A percentile compares a stretch with the other conserved stretches of the same genome.
Conservation (phyloP, 257 asterid species). For the Verbascum thapsus region DNA sequence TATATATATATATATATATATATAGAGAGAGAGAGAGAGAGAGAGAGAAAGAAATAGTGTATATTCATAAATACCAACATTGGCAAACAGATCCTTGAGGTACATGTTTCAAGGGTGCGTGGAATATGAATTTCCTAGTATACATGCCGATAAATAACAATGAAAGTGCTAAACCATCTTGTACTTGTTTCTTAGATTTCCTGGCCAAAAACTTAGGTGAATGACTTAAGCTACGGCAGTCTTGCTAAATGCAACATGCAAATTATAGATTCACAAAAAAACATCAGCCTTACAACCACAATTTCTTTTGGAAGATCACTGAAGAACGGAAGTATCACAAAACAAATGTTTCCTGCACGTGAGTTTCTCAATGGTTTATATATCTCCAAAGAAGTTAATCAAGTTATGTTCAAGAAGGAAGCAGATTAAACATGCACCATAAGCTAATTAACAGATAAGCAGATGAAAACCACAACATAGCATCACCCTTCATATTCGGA, state of each 20-base stretch:
- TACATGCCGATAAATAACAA: slow-evolving; percentile 8
- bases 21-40: too few species aligned
- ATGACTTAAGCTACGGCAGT: slow-evolving; percentile 11
- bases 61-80: not conserved
- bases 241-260: slow-evolving; percentile 16
- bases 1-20: too few species aligned
- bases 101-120: slow-evolving; percentile 8
- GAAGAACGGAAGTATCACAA: slow-evolving; percentile 15
- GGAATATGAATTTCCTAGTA: slow-evolving; percentile 11
- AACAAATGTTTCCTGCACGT: slow-evolving; percentile 21
- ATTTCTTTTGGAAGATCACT: slow-evolving; percentile 14
- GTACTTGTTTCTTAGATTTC: slow-evolving; percentile 7
- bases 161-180: slow-evolving; percentile 18
- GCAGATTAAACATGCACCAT: slow-evolving; percentile 7
- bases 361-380: slow-evolving; percentile 9
- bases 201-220: slow-evolving; percentile 5
- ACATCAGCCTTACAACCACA: slow-evolving; percentile 17
- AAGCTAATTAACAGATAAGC: slow-evolving; percentile 20
- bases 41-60: not conserved
- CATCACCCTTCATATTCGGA: slow-evolving; percentile 98
- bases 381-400: slow-evolving; percentile 14
- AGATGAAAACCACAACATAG: slow-evolving; percentile 19
- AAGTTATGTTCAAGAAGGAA: not conserved
- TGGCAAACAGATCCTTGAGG: slow-evolving; percentile 7
- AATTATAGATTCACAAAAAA: slow-evolving; percentile 3